phyloP scores from a whole-genome alignment of 352 stramenopile species.

The Globisporangium sylvaticum region DNA sequence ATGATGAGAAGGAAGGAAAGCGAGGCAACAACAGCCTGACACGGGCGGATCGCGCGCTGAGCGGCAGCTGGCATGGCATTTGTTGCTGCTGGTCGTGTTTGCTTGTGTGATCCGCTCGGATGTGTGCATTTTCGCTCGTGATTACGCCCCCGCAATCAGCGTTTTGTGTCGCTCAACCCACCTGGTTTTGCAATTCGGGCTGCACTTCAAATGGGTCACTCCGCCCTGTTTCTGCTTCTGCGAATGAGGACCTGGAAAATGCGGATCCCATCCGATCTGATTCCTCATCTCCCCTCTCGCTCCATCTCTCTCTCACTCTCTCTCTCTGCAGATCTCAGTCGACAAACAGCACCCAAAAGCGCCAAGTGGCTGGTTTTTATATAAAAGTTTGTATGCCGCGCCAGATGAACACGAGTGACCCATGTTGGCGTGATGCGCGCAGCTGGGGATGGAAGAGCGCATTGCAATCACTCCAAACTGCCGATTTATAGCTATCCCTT shows the following conservation, averaged over 20 bases:
- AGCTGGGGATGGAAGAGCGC: neutral
- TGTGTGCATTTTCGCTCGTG: neutral
- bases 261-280: conserved; percentile 3
- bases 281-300: conserved; percentile 11
- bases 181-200: neutral
- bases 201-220: neutral
- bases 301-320: neutral
- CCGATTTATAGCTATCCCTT: neutral
- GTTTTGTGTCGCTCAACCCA: neutral
- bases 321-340: conserved; percentile 3
- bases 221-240: neutral
- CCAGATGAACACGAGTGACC: neutral
- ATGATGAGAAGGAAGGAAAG: neutral
- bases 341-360: neutral
- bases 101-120: neutral
- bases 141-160: neutral
- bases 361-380: neutral
- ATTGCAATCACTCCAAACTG: neutral
- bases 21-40: neutral
- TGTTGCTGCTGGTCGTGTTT: neutral
- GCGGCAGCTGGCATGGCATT: too few relatives aligned
- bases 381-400: neutral
- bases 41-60: neutral
- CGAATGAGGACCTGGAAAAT: neutral
- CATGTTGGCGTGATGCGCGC: neutral